Conservation (phyloP, 169 alveolate genomes). For the Eimeria praecox region DNA sequence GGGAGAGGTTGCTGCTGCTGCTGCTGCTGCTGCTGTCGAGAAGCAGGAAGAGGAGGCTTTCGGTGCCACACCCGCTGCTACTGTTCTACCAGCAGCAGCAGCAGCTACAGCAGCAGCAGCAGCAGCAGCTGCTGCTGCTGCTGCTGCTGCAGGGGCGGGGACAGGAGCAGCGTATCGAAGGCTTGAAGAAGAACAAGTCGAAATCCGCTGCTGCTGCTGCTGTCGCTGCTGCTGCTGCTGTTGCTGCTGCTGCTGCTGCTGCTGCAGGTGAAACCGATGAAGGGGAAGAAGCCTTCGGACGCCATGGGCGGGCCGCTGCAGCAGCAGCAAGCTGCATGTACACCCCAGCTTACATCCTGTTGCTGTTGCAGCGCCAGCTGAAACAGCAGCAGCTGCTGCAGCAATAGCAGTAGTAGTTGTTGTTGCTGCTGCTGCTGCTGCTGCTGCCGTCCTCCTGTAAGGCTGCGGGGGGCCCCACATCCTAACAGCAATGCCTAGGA, state of each 20-base stretch:
- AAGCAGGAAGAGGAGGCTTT: background rate
- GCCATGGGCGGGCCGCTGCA: background rate
- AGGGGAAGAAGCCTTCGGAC: background rate
- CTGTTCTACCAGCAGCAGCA: background rate
- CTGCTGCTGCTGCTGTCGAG: background rate
- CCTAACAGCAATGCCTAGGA: background rate
- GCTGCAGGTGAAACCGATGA: background rate
- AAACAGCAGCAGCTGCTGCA: background rate
- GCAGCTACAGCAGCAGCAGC: background rate
- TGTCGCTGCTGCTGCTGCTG: background rate
- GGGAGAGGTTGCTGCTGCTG: background rate
- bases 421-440: background rate
- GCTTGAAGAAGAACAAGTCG: background rate
- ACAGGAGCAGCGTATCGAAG: background rate
- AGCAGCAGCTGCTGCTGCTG: background rate
- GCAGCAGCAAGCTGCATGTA: background rate
- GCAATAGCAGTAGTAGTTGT: background rate
- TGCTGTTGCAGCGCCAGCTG: conserved; percentile 32
- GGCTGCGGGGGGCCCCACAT: conserved; percentile 66
- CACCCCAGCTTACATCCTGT: background rate
- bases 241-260: background rate
- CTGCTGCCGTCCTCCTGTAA: background rate
- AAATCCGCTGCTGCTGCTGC: background rate
- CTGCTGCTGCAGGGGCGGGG: background rate
- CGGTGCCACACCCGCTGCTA: background rate